A percentile compares a stretch with the other conserved stretches of the same genome.
phyloP scores from a whole-genome alignment of 805 yeast genomes.

The Candida mattraensis region DNA sequence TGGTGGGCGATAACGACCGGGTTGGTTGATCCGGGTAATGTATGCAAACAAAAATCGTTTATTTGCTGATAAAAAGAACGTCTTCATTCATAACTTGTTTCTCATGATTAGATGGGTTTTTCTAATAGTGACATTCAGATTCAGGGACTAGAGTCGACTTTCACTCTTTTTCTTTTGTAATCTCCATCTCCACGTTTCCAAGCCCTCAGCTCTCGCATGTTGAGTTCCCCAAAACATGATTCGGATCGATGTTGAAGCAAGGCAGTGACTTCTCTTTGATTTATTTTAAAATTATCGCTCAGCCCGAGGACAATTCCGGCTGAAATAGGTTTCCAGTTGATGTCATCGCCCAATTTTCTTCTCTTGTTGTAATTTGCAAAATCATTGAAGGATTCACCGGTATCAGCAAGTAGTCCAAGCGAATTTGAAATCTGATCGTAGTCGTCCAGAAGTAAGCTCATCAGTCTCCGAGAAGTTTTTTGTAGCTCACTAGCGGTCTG shows the following conservation, averaged over 20 bases:
- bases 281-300: conserved; percentile 20
- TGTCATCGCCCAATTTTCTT: conserved; percentile 27
- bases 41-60: too few species aligned
- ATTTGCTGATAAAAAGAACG: too few species aligned
- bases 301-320: conserved; percentile 25
- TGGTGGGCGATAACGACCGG: too few species aligned
- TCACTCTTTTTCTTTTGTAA: conserved; percentile 11
- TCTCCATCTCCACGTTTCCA: conserved; percentile 25
- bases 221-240: conserved; percentile 27
- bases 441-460: conserved; percentile 14
- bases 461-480: conserved; percentile 13
- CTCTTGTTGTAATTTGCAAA: conserved; percentile 14
- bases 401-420: conserved; percentile 3
- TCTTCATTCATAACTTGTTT: too few species aligned
- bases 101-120: not conserved
- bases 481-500: conserved; percentile 13
- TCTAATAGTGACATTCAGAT: not conserved
- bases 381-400: conserved; percentile 2
- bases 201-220: conserved; percentile 27
- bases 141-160: too few species aligned
- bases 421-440: conserved; percentile 13
- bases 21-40: too few species aligned
- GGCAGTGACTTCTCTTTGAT: conserved; percentile 20
- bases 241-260: conserved; percentile 14
- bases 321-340: conserved; percentile 26